These are phyloP conservation scores for Blepharisma japonicum DNA, from an alignment of 73 alveolate species.

Conservation along the genomic window DNA sequence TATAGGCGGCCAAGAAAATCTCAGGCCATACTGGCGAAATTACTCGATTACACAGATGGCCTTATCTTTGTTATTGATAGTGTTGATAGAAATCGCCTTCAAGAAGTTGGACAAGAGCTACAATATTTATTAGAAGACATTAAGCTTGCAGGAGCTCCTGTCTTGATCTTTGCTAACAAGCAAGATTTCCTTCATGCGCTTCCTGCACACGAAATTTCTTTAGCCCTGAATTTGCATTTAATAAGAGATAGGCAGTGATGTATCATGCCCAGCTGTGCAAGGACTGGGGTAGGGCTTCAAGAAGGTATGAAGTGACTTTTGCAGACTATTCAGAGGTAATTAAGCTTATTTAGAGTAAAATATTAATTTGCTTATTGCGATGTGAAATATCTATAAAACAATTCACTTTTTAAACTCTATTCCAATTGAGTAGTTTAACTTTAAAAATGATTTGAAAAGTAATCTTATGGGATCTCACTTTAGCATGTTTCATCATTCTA, in stretches of 20 bases:
- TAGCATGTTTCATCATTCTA: too few relatives aligned
- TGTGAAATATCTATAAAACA: too few relatives aligned
- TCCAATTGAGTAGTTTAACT: too few relatives aligned
- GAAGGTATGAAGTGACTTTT: slow-evolving; percentile 98
- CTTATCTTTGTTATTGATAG: slow-evolving; percentile 94
- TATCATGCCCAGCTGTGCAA: slow-evolving; percentile 96
- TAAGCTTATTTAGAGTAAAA: too few relatives aligned
- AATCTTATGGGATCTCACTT: too few relatives aligned
- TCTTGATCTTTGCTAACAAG: slow-evolving; percentile 60
- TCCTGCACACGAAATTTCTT: slow-evolving; percentile 91
- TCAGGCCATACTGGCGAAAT: slow-evolving; percentile 95
- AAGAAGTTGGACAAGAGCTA: slow-evolving; percentile 88
- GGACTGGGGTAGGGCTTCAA: slow-evolving; percentile 84
- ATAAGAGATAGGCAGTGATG: slow-evolving; percentile 97
- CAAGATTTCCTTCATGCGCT: slow-evolving; percentile 76
- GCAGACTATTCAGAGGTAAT: slow-evolving; percentile 62
- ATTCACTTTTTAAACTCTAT: too few relatives aligned
- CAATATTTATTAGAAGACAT: slow-evolving; percentile 65
- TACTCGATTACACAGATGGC: slow-evolving; percentile 93
- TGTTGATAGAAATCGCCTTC: slow-evolving; percentile 90
- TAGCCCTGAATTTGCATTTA: slow-evolving; percentile 67
- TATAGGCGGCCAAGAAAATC: slow-evolving; percentile 95
- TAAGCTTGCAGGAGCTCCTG: slow-evolving; percentile 80
- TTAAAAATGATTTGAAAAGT: too few relatives aligned
- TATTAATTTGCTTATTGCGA: too few relatives aligned